These are phyloP conservation scores for Ophiostoma quercus DNA, from an alignment of 2,329 filamentous ascomycete genomes.

Conservation along the genomic window DNA sequence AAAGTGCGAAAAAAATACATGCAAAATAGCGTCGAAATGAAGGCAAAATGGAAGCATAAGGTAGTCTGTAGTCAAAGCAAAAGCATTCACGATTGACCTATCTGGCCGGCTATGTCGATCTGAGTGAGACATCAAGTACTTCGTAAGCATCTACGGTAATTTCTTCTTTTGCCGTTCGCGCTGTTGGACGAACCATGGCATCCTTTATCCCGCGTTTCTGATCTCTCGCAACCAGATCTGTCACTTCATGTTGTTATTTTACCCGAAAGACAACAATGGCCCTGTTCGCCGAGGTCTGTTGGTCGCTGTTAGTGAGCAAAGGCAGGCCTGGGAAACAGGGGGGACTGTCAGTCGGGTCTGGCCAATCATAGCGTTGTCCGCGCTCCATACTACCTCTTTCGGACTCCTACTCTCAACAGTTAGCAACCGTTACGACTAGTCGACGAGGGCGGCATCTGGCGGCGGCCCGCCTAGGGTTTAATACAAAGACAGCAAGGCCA, in stretches of 20 bases:
- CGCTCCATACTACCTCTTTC: slow-evolving; percentile 5
- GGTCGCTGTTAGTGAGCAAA: neutral
- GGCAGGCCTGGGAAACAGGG: neutral
- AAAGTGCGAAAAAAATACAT: neutral
- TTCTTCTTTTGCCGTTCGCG: too few relatives aligned
- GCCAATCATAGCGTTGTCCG: neutral
- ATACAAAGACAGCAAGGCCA: neutral
- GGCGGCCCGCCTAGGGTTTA: slow-evolving; percentile 2
- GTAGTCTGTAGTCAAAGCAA: neutral
- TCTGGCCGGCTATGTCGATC: neutral
- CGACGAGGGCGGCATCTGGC: neutral
- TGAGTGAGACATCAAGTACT: neutral
- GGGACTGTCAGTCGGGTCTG: neutral
- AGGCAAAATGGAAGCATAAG: too few relatives aligned
- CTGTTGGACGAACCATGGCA: too few relatives aligned
- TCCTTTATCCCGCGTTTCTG: too few relatives aligned
- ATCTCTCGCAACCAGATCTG: neutral
- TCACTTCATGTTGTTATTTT: neutral
- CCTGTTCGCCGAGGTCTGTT: neutral
- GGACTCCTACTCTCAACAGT: neutral
- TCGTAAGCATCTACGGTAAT: too few relatives aligned
- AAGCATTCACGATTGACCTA: neutral
- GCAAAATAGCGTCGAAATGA: neutral
- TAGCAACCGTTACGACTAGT: neutral
- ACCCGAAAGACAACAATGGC: neutral